Conservation (phyloP, 805 yeast species). For the Suhomyces sp. region DNA sequence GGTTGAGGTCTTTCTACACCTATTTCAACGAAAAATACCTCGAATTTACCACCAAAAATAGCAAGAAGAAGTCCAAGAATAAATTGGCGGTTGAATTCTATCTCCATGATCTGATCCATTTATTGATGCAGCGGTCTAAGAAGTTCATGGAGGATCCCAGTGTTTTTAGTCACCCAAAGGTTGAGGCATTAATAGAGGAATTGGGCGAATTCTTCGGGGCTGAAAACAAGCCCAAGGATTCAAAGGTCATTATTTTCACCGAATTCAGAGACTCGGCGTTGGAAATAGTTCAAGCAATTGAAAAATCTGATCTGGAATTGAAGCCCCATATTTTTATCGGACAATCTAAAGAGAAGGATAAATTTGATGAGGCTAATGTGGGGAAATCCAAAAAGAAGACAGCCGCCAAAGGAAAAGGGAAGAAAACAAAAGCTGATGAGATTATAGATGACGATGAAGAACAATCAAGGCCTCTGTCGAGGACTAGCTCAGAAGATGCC, state of each 20-base stretch:
- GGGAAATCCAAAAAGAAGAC: constrained; percentile 29
- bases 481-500: constrained; percentile 72
- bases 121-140: constrained; percentile 47
- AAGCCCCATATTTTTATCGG: constrained; percentile 91
- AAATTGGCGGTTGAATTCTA: constrained; percentile 63
- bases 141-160: constrained; percentile 34
- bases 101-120: constrained; percentile 47
- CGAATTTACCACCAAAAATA: constrained; percentile 59
- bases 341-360: constrained; percentile 75
- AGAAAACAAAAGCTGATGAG: constrained; percentile 25
- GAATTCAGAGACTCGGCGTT: constrained; percentile 88
- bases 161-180: constrained; percentile 69
- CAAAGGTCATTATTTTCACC: constrained; percentile 83
- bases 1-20: constrained; percentile 70
- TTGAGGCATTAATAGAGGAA: constrained; percentile 58
- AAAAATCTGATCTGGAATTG: constrained; percentile 29
- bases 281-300: constrained; percentile 73
- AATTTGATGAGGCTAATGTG: constrained; percentile 58
- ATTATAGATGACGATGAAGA: no score
- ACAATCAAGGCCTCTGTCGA: no score
- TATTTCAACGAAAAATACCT: constrained; percentile 60
- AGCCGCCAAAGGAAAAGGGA: constrained; percentile 38
- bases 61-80: constrained; percentile 58
- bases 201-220: constrained; percentile 53
- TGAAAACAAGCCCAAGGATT: constrained; percentile 39